Conservation (phyloP, 257 asterid species). For the Linaria vulgaris region DNA sequence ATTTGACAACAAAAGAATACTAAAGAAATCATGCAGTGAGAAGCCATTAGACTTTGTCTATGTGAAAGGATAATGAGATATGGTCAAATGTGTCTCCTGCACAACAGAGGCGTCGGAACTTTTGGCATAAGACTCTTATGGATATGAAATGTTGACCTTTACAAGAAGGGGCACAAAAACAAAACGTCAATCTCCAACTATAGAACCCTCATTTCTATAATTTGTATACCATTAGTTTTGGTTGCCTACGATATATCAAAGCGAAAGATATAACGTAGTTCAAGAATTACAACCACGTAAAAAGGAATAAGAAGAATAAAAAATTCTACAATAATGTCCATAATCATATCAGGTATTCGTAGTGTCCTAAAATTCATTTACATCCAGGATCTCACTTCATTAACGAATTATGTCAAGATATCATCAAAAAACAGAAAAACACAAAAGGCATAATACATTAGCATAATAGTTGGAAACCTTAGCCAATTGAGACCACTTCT, state of each 20-base stretch:
- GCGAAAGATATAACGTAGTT: background rate
- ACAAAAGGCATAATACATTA: background rate
- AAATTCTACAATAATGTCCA: conserved; percentile 9
- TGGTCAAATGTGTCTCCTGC: conserved; percentile 49
- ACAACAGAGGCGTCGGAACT: conserved; percentile 34
- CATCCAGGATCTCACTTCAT: background rate
- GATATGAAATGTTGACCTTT: conserved; percentile 39
- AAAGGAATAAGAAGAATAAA: background rate
- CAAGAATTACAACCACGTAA: conserved; percentile 2
- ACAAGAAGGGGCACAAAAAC: conserved; percentile 31
- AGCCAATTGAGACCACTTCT: background rate
- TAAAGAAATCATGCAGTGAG: conserved; percentile 20
- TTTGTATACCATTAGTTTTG: conserved; percentile 15
- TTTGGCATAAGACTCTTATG: conserved; percentile 21
- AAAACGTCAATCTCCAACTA: conserved; percentile 20
- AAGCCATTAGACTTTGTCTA: conserved; percentile 29
- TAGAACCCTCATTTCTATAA: background rate
- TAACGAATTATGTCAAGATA: background rate
- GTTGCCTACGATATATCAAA: conserved; percentile 10
- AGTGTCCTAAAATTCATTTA: background rate
- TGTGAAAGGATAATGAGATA: conserved; percentile 35
- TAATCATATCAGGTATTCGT: conserved; percentile 7
- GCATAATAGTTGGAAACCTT: background rate
- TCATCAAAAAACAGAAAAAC: too few species aligned
- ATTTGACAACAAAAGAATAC: conserved; percentile 12